phyloP scores from a whole-genome alignment of 176 grass and related monocot genomes.

The Oryza nivara region DNA sequence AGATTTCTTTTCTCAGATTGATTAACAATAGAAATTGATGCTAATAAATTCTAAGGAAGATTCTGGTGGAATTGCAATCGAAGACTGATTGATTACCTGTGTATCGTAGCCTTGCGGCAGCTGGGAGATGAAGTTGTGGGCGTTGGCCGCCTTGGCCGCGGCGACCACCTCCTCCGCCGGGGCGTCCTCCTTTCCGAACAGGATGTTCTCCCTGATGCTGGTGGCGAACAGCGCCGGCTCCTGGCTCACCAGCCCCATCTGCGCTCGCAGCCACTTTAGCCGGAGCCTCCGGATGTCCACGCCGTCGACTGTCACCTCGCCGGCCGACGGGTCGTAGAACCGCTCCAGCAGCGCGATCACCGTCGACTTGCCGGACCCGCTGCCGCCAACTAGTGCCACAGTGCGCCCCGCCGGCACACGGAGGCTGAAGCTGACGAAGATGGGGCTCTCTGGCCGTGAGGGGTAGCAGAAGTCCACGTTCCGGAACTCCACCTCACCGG shows the following conservation, averaged over 20 bases:
- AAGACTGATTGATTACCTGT: constrained; percentile 47
- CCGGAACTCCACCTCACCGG: constrained; percentile 5
- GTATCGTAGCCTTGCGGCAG: constrained; percentile 88
- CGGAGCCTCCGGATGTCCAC: constrained; percentile 71
- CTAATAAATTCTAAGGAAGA: no score
- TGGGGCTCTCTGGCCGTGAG: constrained; percentile 72
- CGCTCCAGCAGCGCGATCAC: constrained; percentile 89
- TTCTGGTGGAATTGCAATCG: no score
- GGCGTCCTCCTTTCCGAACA: constrained; percentile 93
- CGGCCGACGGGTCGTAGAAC: constrained; percentile 81
- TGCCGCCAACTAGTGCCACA: constrained; percentile 76
- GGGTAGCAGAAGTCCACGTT: constrained; percentile 83
- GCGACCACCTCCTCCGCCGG: constrained; percentile 68
- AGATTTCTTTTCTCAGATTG: no score
- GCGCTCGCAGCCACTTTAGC: constrained; percentile 88
- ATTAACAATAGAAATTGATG: no score
- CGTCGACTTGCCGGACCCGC: constrained; percentile 89
- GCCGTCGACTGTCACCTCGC: constrained; percentile 75
- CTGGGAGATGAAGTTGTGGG: constrained; percentile 96
- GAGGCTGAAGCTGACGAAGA: constrained; percentile 85
- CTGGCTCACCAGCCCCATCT: constrained; percentile 94
- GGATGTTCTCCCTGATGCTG: constrained; percentile 85
- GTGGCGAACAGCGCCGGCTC: constrained; percentile 96
- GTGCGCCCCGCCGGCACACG: constrained; percentile 74
- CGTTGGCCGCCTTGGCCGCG: constrained; percentile 80